phyloP scores from a whole-genome alignment of 2,329 filamentous ascomycete genomes.

The Exutisphaerella laricina region DNA sequence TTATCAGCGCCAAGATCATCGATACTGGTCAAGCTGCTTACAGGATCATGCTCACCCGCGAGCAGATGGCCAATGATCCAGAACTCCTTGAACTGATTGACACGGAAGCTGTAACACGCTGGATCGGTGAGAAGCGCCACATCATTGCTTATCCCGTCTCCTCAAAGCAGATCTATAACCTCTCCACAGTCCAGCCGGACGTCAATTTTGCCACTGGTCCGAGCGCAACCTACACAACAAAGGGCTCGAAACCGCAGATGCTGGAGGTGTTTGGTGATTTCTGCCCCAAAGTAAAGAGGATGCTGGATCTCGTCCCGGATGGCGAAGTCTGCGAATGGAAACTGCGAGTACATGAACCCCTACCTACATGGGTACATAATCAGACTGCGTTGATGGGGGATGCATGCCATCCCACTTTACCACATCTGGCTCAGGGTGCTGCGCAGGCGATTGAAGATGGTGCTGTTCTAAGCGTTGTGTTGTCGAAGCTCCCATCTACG shows the following conservation, averaged over 20 bases:
- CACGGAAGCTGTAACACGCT: slow-evolving; percentile 62
- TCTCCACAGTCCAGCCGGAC: slow-evolving; percentile 58
- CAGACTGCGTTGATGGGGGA: slow-evolving; percentile 53
- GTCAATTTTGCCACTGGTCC: slow-evolving; percentile 54
- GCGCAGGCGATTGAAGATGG: slow-evolving; percentile 62
- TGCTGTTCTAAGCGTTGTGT: slow-evolving; percentile 50
- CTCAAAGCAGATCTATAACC: slow-evolving; percentile 61
- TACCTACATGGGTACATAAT: slow-evolving; percentile 57
- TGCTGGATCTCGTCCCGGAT: slow-evolving; percentile 57
- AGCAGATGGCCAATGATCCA: slow-evolving; percentile 61
- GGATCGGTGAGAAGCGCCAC: slow-evolving; percentile 70
- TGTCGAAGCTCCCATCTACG: slow-evolving; percentile 45
- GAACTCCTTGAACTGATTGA: slow-evolving; percentile 64
- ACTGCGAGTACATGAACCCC: slow-evolving; percentile 55
- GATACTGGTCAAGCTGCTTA: slow-evolving; percentile 74
- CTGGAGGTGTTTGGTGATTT: slow-evolving; percentile 55
- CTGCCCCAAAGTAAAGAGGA: slow-evolving; percentile 54
- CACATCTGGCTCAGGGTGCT: slow-evolving; percentile 59
- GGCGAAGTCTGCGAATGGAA: slow-evolving; percentile 65
- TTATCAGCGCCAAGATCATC: slow-evolving; percentile 51
- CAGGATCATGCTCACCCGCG: slow-evolving; percentile 67
- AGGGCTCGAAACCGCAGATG: slow-evolving; percentile 57
- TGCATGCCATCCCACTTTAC: slow-evolving; percentile 58
- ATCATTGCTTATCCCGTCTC: slow-evolving; percentile 73
- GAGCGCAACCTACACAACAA: slow-evolving; percentile 58